Conservation (phyloP, 2,329 filamentous ascomycete genomes). For the Cercospora sp. region DNA sequence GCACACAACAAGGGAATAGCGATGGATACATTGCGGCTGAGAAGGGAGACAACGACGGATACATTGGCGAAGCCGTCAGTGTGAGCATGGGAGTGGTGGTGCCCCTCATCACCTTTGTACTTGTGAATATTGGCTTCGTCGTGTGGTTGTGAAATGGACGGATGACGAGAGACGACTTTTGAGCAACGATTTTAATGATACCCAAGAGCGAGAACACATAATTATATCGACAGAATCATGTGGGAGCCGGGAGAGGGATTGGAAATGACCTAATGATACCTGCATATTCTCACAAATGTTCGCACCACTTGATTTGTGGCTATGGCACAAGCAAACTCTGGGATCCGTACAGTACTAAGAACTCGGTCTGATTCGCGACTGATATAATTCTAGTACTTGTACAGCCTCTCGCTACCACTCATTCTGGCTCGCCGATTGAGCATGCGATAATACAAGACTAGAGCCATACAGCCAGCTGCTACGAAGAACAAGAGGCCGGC, state of each 20-base stretch:
- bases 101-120: conserved; percentile 13
- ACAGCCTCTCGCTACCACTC: conserved; percentile 21
- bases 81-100: conserved; percentile 9
- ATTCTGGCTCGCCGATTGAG: conserved; percentile 40
- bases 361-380: neutral
- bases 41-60: conserved; percentile 15
- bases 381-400: conserved; percentile 23
- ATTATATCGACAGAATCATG: neutral
- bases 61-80: conserved; percentile 17
- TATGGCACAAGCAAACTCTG: neutral
- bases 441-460: conserved; percentile 59
- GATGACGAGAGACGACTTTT: neutral
- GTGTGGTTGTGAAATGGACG: conserved; percentile 9
- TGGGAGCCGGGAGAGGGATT: neutral
- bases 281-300: neutral
- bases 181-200: conserved; percentile 7
- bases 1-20: conserved; percentile 10
- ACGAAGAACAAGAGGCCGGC: conserved; percentile 62
- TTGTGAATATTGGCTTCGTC: conserved; percentile 18
- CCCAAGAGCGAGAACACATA: neutral
- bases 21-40: conserved; percentile 20
- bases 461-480: conserved; percentile 53
- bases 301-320: neutral
- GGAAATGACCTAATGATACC: neutral
- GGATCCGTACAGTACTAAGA: neutral